Conservation (phyloP, 2,329 filamentous ascomycete genomes). For the Polytolypa hystricis region DNA sequence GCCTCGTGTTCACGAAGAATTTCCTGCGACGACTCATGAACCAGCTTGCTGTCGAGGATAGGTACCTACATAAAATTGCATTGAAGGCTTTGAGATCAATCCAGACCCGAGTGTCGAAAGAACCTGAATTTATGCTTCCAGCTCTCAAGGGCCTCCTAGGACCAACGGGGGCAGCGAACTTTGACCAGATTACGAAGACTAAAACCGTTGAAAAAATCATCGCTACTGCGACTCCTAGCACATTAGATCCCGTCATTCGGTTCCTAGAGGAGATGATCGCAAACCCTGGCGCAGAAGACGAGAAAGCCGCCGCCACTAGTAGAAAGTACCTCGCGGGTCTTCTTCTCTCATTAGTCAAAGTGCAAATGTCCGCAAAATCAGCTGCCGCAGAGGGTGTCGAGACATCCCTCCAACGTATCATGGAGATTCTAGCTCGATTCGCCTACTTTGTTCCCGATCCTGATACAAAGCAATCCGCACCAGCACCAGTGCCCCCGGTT, state of each 20-base stretch:
- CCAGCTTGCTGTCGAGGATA: constrained; percentile 64
- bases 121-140: constrained; percentile 48
- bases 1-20: constrained; percentile 67
- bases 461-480: constrained; percentile 9
- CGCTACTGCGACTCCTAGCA: constrained; percentile 43
- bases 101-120: constrained; percentile 50
- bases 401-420: constrained; percentile 32
- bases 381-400: constrained; percentile 26
- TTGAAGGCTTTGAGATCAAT: constrained; percentile 63
- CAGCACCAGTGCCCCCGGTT: constrained; percentile 33
- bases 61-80: constrained; percentile 70
- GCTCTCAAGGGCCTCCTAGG: constrained; percentile 59
- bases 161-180: constrained; percentile 60
- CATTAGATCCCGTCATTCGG: constrained; percentile 44
- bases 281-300: constrained; percentile 35
- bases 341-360: constrained; percentile 40
- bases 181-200: constrained; percentile 75
- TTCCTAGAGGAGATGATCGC: constrained; percentile 38
- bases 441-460: constrained; percentile 38
- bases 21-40: constrained; percentile 73
- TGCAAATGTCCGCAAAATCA: constrained; percentile 21
- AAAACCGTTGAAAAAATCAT: constrained; percentile 73
- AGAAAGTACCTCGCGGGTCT: constrained; percentile 42
- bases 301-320: constrained; percentile 33
- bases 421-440: constrained; percentile 38